Conservation (phyloP, 176 grass and related monocot species). For the Hordeum vulgare region MorexV3_pseudomolecules_assembly NC_058523.1:383837087-383837586, state of each 20-base stretch:
- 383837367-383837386: slow-evolving; percentile 51
- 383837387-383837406: slow-evolving; percentile 29
- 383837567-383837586: slow-evolving; percentile 61
- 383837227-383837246: slow-evolving; percentile 23
- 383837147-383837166: slow-evolving; percentile 57
- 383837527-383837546: slow-evolving; percentile 70
- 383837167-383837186: slow-evolving; percentile 52
- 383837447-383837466: slow-evolving; percentile 42
- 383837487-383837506: slow-evolving; percentile 50
- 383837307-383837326: slow-evolving; percentile 45
- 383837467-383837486: slow-evolving; percentile 62
- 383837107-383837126: slow-evolving; percentile 38
- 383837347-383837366: slow-evolving; percentile 54
- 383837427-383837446: slow-evolving; percentile 46
- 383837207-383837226: slow-evolving; percentile 33
- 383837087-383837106: slow-evolving; percentile 37
- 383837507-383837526: slow-evolving; percentile 35
- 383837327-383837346: slow-evolving; percentile 49
- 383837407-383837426: slow-evolving; percentile 43
- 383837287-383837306: slow-evolving; percentile 32
- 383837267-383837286: slow-evolving; percentile 58
- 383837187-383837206: slow-evolving; percentile 41
- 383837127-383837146: slow-evolving; percentile 37
- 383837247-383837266: slow-evolving; percentile 63
- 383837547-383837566: slow-evolving; percentile 40